Conservation (phyloP, 2,329 filamentous ascomycete genomes). For the Neurospora crassa region DNA sequence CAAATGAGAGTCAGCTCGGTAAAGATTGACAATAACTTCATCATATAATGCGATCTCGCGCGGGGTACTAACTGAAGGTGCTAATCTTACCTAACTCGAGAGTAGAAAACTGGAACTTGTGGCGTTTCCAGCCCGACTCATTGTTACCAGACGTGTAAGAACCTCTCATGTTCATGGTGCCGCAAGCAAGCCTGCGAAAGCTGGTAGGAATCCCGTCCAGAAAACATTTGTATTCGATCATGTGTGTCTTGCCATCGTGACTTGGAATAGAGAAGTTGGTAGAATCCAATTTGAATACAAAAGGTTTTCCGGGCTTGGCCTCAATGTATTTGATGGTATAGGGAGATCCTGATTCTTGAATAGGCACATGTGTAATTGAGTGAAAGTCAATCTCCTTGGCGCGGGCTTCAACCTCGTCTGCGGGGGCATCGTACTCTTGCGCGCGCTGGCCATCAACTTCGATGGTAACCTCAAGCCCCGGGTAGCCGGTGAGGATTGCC, state of each 20-base stretch:
- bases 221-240: neutral
- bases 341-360: neutral
- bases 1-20: neutral
- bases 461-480: constrained; percentile 4
- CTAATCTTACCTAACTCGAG: neutral
- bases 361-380: neutral
- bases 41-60: neutral
- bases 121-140: neutral
- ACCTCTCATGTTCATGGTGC: rapidly evolving
- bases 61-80: neutral
- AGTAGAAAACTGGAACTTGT: neutral
- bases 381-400: neutral
- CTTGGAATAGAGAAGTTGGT: neutral
- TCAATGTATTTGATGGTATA: constrained; percentile 8
- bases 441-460: constrained; percentile 1
- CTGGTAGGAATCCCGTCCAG: neutral
- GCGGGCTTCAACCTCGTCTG: neutral
- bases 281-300: neutral
- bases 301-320: constrained; percentile 2
- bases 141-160: neutral
- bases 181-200: neutral
- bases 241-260: neutral
- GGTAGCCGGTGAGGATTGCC: constrained; percentile 2
- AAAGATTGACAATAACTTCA: neutral
- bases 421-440: constrained; percentile 6